Evolutionary conservation across 306 rosid species (phyloP), one percentile per base, ranked within the genome.

Genomic region (Cucurbita maxima): DNA sequence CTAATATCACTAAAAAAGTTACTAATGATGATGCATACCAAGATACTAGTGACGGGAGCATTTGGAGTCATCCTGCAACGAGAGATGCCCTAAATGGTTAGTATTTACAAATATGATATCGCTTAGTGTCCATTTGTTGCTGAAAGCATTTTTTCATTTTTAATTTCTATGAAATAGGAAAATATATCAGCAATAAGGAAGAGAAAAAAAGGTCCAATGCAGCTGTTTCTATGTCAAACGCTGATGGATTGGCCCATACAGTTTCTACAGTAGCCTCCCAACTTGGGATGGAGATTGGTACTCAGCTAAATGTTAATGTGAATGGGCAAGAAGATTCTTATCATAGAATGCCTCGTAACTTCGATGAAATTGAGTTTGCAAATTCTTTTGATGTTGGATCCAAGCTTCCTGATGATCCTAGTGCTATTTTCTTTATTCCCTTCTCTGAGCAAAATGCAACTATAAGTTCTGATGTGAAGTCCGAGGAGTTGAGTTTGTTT

Each of bases 401-500:
- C 69, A 79, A 81, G 69, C 82, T 83, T 56, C 77, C 76, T 5
- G 75, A 74, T 37, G 78, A 53, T 73, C 79, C 84, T 75, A 77
- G 44, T 77, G 75, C 85, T 60, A 77, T 50, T 56, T 77, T 74
- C 58, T 69, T 56, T 53, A 44, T 76, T 61, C 75, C 84, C 47
- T 81, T 57, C 50, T 51, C 75, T 37, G 80, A 73, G 79, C 75
- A 79, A 61, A 71, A 76, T 76, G 80, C 44, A 79, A 75, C 40
- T 62, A 68, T 14, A 41, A 79, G 75, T 34, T 60, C 55, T 60
- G 79, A 63, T 45, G 72, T 19, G 36, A 79, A 77, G 40, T 81
- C 74, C 4, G 88, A 82, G 81, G 82, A 74, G 72, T 64, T 84
- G 75, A 80, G 74, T 70, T 78, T 84, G 78, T 84, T 72, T 72